phyloP scores from a whole-genome alignment of 768 basidiomycete species.

The Amanita pallidorosea region DNA sequence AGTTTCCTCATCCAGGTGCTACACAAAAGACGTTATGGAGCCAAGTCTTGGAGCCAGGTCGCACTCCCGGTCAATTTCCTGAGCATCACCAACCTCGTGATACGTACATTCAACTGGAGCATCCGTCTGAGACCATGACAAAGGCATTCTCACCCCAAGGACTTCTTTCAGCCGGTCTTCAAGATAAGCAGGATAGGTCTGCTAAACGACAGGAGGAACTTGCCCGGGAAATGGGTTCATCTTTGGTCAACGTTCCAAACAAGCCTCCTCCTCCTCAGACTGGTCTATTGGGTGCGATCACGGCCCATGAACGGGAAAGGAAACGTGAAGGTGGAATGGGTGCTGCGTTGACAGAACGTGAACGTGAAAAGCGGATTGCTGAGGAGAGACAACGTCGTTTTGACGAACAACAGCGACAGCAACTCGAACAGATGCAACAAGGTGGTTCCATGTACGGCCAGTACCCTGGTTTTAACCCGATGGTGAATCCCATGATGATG shows the following conservation, averaged over 20 bases:
- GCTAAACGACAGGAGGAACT: constrained; percentile 93
- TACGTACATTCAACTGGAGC: constrained; percentile 64
- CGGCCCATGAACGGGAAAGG: constrained; percentile 87
- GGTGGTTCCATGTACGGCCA: constrained; percentile 64
- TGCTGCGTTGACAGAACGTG: constrained; percentile 88
- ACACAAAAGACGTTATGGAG: constrained; percentile 78
- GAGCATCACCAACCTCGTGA: constrained; percentile 36
- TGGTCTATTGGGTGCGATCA: constrained; percentile 92
- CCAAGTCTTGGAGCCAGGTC: constrained; percentile 70
- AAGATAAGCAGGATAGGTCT: constrained; percentile 92
- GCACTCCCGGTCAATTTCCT: constrained; percentile 31
- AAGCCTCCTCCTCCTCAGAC: constrained; percentile 94
- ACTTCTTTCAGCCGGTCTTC: constrained; percentile 86
- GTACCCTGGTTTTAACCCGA: constrained; percentile 48
- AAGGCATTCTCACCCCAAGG: constrained; percentile 96
- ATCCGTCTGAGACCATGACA: constrained; percentile 59
- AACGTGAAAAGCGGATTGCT: constrained; percentile 83
- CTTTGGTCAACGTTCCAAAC: constrained; percentile 90
- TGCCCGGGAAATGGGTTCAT: constrained; percentile 84
- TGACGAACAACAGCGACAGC: constrained; percentile 82
- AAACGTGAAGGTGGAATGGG: constrained; percentile 94
- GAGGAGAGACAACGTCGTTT: constrained; percentile 91
- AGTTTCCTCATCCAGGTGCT: constrained; percentile 39
- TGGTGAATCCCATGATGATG: constrained; percentile 64
- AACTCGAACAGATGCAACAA: constrained; percentile 83